Conservation (phyloP, 2,329 filamentous ascomycete species). For the Colletotrichum tropicale region DNA sequence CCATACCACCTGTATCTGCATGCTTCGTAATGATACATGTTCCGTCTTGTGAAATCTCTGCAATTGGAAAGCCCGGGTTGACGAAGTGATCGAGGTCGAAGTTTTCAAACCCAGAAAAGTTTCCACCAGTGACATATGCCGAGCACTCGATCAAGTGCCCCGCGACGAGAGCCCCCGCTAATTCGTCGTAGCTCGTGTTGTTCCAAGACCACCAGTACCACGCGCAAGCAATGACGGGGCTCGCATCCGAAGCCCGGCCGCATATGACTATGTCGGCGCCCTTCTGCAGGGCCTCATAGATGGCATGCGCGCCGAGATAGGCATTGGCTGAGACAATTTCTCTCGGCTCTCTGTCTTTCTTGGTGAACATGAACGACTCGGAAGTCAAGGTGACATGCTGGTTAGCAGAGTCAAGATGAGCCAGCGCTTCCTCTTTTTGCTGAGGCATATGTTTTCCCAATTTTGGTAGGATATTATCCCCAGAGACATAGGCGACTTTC, state of each 20-base stretch:
- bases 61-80: background rate
- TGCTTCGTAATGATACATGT: background rate
- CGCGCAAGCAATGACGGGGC: slow-evolving; percentile 54
- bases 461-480: background rate
- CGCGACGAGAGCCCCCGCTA: background rate
- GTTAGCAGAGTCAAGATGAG: background rate
- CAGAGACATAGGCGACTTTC: background rate
- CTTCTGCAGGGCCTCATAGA: background rate
- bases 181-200: slow-evolving; percentile 36
- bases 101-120: background rate
- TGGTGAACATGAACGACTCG: background rate
- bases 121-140: background rate
- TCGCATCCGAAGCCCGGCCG: slow-evolving; percentile 46
- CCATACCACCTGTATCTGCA: slow-evolving; percentile 22
- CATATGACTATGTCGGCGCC: slow-evolving; percentile 22
- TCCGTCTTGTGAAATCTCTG: background rate
- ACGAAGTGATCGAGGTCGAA: background rate
- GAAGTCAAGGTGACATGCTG: background rate
- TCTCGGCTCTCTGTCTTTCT: background rate
- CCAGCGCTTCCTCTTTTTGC: background rate
- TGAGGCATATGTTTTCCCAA: background rate
- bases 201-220: slow-evolving; percentile 57
- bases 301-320: background rate
- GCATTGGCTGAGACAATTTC: background rate
- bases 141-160: background rate